Conservation (phyloP, 129 eudicot genomes). For the Flaveria linearis region DNA sequence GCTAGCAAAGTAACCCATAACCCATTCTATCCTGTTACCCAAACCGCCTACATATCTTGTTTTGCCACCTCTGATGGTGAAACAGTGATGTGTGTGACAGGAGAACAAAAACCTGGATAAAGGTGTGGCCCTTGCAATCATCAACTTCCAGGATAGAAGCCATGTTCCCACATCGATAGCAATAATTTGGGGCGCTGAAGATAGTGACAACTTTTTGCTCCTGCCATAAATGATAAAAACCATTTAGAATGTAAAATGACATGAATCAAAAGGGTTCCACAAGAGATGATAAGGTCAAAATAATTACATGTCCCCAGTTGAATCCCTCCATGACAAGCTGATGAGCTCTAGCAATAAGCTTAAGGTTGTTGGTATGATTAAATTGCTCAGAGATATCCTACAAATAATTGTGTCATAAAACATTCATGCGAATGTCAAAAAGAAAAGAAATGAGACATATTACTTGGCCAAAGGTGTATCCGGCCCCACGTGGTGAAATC, state of each 20-base stretch:
- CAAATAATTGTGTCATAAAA: constrained; percentile 10
- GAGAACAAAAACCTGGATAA: constrained; percentile 65
- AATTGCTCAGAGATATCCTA: constrained; percentile 94
- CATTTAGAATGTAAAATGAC: not conserved
- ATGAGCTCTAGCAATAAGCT: constrained; percentile 94
- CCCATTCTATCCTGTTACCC: not conserved
- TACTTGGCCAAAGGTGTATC: constrained; percentile 97
- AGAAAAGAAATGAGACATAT: not conserved
- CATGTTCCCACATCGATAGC: constrained; percentile 96
- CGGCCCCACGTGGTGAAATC: constrained; percentile 93
- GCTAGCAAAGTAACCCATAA: not conserved
- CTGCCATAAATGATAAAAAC: constrained; percentile 40
- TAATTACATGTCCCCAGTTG: constrained; percentile 88
- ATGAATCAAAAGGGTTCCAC: constrained; percentile 16
- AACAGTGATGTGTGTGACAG: not conserved
- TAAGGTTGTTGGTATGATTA: constrained; percentile 76
- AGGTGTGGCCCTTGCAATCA: constrained; percentile 86
- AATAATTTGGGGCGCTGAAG: constrained; percentile 92
- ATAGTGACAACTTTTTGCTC: constrained; percentile 95
- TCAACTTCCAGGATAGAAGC: constrained; percentile 95
- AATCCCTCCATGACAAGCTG: constrained; percentile 98
- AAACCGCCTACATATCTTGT: not conserved
- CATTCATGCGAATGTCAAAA: too few relatives aligned
- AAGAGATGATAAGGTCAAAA: constrained; percentile 18
- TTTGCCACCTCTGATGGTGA: not conserved